A percentile compares a stretch with the other conserved stretches of the same genome.
Evolutionary conservation across 352 stramenopile species (phyloP).

Genomic region (Pythium sukuiense): DNA sequence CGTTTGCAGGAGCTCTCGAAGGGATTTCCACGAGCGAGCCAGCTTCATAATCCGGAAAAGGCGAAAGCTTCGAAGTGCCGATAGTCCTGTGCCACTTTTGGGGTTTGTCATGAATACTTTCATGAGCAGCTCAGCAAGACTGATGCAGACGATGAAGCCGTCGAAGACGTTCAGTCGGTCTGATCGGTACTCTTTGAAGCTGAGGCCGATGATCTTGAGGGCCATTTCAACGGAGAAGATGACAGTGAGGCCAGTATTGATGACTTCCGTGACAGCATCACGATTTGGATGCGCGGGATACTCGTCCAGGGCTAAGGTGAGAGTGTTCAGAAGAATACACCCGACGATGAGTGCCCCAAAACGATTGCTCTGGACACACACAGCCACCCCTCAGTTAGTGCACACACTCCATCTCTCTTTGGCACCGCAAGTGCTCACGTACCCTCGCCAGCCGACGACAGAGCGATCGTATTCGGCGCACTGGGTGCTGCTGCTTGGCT

Average conservation of each 20-base stretch:
- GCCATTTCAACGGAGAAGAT: slow-evolving; percentile 48
- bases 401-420: neutral
- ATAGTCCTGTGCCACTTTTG: slow-evolving; percentile 48
- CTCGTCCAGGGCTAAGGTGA: slow-evolving; percentile 56
- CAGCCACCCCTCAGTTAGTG: neutral
- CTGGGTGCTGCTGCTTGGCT: slow-evolving; percentile 22
- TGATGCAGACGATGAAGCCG: slow-evolving; percentile 51
- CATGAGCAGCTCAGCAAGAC: slow-evolving; percentile 43
- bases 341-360: slow-evolving; percentile 41
- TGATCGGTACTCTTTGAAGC: slow-evolving; percentile 36
- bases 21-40: slow-evolving; percentile 84
- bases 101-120: slow-evolving; percentile 29
- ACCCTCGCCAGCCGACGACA: slow-evolving; percentile 32
- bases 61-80: slow-evolving; percentile 77
- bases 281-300: slow-evolving; percentile 30
- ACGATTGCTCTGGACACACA: slow-evolving; percentile 21
- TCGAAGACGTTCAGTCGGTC: slow-evolving; percentile 68
- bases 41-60: slow-evolving; percentile 91
- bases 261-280: slow-evolving; percentile 27
- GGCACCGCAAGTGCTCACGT: neutral
- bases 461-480: slow-evolving; percentile 18
- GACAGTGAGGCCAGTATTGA: slow-evolving; percentile 46
- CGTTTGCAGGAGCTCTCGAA: slow-evolving; percentile 83
- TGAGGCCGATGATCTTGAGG: slow-evolving; percentile 68
- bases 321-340: slow-evolving; percentile 68